phyloP scores from a whole-genome alignment of 2,329 filamentous ascomycete genomes.

The Xylaria digitata region DNA sequence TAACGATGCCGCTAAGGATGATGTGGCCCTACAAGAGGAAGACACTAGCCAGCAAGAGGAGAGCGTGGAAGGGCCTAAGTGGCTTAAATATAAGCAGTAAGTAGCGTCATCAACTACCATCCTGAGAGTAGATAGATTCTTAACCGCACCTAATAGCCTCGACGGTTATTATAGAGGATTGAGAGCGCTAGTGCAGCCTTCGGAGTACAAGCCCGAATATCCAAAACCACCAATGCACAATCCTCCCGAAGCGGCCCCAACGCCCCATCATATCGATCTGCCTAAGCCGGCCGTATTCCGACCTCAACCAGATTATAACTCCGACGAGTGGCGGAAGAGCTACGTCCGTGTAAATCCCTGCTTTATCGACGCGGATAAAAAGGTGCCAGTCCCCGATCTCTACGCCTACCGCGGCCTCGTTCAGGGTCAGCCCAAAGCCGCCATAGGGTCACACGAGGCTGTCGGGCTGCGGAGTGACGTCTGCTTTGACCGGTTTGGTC shows the following conservation, averaged over 20 bases:
- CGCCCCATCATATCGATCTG: conserved; percentile 51
- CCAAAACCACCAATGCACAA: conserved; percentile 58
- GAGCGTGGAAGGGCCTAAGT: conserved; percentile 48
- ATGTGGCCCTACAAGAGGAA: conserved; percentile 1
- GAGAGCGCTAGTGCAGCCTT: conserved; percentile 72
- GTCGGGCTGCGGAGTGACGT: conserved; percentile 80
- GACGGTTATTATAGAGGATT: conserved; percentile 84
- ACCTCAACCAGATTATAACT: conserved; percentile 75
- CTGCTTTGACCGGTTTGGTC: conserved; percentile 88
- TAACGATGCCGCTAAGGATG: background rate
- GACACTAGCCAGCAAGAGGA: conserved; percentile 24
- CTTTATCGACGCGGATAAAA: conserved; percentile 71
- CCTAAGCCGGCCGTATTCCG: conserved; percentile 68
- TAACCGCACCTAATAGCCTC: conserved; percentile 65
- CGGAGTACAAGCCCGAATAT: conserved; percentile 78
- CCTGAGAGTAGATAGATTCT: background rate
- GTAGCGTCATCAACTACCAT: conserved; percentile 38
- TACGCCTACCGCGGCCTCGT: conserved; percentile 78
- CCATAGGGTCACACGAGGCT: conserved; percentile 79
- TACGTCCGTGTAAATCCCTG: conserved; percentile 68
- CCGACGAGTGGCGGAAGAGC: conserved; percentile 64
- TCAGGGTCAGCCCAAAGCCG: conserved; percentile 79
- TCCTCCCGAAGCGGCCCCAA: conserved; percentile 38
- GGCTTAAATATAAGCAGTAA: conserved; percentile 59
- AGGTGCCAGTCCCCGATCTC: conserved; percentile 68